Evolutionary conservation across 495 filamentous ascomycete genomes (phyloP), one percentile per base, ranked within the genome.

Genomic region (Penicillium lagena): DNA sequence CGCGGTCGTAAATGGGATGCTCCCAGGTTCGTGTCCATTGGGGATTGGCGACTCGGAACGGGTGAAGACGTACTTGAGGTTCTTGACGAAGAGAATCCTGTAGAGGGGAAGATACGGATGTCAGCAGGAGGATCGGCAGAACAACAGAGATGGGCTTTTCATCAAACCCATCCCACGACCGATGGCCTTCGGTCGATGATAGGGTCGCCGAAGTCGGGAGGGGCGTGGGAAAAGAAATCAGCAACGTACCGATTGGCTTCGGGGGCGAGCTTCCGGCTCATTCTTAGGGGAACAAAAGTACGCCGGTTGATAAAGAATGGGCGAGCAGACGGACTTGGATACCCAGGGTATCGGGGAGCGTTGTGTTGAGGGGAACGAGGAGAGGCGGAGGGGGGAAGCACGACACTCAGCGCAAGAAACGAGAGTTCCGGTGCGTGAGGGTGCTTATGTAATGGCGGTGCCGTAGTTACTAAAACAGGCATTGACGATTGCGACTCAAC

Each of bases 41-140:
- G 43, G 40, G 68, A 52, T 57, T 45, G 48, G 46, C 45, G 47
- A 33, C 22, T 22, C 22, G 40, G 35, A 32, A 37, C 12, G 59
- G 4, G 22, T 22, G 22, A 22, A 6, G 22, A 22, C 84, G 50
- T 64, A 90, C 88, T 86, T 93, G 71, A 95, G 77, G 78, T 95
- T 95, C 85, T 95, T 95, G 58, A 94, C 89, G 80, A 94, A 95
- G 68, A 95, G 85, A 83, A 89, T 89, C 79, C 89, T 91, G 62
- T 50, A 29, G 22, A 0, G 22, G 22, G 22, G 6, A 22, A 22
- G 22, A 22, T 22, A 22, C 22, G 22, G 22, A 22, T 22, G 22
- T 22, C 22, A 22, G 22, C 22, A 4, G 22, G 22, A 4, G 3
- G 22, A 22, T 22, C 22, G 4, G 22, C 22, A 22, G 22, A 3